Evolutionary conservation across 2,329 filamentous ascomycete genomes (phyloP).

Genomic region (Alternaria incomplexa): DNA sequence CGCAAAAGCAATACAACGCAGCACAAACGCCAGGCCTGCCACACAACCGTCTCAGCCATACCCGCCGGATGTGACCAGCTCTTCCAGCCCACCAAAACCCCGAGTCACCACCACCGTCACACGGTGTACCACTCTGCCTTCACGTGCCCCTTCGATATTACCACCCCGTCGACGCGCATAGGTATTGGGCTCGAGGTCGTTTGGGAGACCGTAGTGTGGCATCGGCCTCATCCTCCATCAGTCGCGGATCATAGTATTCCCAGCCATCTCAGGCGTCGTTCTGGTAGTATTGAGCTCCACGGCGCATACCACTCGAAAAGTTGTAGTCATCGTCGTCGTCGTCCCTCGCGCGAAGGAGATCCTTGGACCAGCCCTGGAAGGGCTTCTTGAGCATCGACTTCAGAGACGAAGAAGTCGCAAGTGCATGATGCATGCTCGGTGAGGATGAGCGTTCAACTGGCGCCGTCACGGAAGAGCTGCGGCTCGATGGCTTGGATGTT

Average conservation of each 20-base stretch:
- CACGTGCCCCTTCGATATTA: background rate
- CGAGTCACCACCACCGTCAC: background rate
- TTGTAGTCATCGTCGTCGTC: slow-evolving; percentile 47
- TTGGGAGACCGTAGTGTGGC: background rate
- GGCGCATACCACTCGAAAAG: slow-evolving; percentile 34
- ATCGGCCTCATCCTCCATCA: background rate
- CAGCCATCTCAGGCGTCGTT: background rate
- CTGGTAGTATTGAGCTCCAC: slow-evolving; percentile 19
- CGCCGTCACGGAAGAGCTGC: slow-evolving; percentile 8
- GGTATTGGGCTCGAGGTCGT: background rate
- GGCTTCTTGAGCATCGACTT: slow-evolving; percentile 39
- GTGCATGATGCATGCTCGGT: slow-evolving; percentile 1
- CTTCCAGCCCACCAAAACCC: background rate
- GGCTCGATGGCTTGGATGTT: slow-evolving; percentile 8
- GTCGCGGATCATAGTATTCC: background rate
- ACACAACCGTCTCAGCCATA: background rate
- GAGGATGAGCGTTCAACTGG: background rate
- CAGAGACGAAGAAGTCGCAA: slow-evolving; percentile 16
- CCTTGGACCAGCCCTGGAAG: slow-evolving; percentile 44
- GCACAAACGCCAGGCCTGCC: background rate
- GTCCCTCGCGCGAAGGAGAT: slow-evolving; percentile 40
- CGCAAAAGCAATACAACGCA: background rate
- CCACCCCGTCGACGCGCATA: background rate
- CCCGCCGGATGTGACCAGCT: background rate
- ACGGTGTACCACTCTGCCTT: background rate